Base-by-base conservation (phyloP, 176 grass and related monocot species). In the Aegilops speltoides region DNA sequence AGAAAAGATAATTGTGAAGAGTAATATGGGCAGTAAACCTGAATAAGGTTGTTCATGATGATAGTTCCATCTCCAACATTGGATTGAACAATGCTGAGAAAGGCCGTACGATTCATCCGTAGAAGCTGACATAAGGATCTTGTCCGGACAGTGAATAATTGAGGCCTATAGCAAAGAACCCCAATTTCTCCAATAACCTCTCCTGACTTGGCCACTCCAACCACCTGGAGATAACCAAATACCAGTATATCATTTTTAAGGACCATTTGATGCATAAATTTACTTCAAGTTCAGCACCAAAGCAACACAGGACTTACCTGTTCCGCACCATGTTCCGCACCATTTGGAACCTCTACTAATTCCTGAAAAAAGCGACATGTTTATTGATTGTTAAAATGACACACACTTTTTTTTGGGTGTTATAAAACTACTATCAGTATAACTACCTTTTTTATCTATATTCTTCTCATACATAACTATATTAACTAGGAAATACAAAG, bases 101-200 rank as follows among this genome's bases (percentile, higher is more conserved):
- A 99, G 28, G 71, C 62, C 23, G 92, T 84, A 36, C 97, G 92
- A 79, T 96, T 96, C 82, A 99, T 89, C 62, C 94, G 92, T 72
- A 99, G 82, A 71, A 99, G 87, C 77, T 96, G 97, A 69, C 93
- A 92, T 71, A 99, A 88, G 32, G 97, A 96, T 90, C 81, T 93
- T 15, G 97, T 99, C 75, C 97, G 87, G 63, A 99, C 97, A 32
- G 97, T 99, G 73, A 93, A 94, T 45, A 99, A 45, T 81, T 99
- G 97, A 40, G 97, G 97, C 80, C 91, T 93, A 70, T 99, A 96
- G 33, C 97, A 99, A 90, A 99, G 92, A 85, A 99, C 87, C 3
- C 97, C 97, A 68, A 99, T 91, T 87, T 96, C 97, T 91, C 97
- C 97, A 87, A 99, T 80, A 79, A 94, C 75, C 54, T 96, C 97